phyloP scores from a whole-genome alignment of 768 basidiomycete species.

The Russula sp. region DNA sequence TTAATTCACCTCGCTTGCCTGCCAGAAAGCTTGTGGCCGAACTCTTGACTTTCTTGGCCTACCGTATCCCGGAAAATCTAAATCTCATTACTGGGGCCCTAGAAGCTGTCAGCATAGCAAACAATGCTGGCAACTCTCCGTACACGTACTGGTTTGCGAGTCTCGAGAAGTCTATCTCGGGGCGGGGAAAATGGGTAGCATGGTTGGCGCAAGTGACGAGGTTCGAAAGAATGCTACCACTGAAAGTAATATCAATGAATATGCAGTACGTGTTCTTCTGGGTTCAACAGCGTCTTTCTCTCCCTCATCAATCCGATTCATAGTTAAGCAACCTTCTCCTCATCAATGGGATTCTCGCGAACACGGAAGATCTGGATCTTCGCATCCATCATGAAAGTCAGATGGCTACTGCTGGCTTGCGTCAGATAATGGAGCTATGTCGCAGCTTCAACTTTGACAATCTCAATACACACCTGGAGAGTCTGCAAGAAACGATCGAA shows the following conservation, averaged over 20 bases:
- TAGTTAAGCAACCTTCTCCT: conserved; percentile 72
- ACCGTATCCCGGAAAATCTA: conserved; percentile 58
- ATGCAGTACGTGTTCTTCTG: conserved; percentile 60
- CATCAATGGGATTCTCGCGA: conserved; percentile 62
- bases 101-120: conserved; percentile 65
- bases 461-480: conserved; percentile 64
- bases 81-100: conserved; percentile 72
- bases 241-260: conserved; percentile 74
- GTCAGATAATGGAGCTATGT: conserved; percentile 67
- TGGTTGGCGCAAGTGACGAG: conserved; percentile 94
- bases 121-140: conserved; percentile 52
- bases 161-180: conserved; percentile 69
- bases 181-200: conserved; percentile 89
- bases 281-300: background rate
- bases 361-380: conserved; percentile 74
- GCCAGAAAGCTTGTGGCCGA: conserved; percentile 80
- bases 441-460: conserved; percentile 58
- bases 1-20: conserved; percentile 76
- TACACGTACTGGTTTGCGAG: conserved; percentile 92
- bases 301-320: conserved; percentile 11
- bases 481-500: conserved; percentile 59
- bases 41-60: conserved; percentile 68
- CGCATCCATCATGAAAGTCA: conserved; percentile 83
- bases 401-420: conserved; percentile 86
- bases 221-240: conserved; percentile 63